These are phyloP conservation scores for Hypomontagnella monticulosa DNA, from an alignment of 495 filamentous ascomycete species.

Conservation along the genomic window DNA sequence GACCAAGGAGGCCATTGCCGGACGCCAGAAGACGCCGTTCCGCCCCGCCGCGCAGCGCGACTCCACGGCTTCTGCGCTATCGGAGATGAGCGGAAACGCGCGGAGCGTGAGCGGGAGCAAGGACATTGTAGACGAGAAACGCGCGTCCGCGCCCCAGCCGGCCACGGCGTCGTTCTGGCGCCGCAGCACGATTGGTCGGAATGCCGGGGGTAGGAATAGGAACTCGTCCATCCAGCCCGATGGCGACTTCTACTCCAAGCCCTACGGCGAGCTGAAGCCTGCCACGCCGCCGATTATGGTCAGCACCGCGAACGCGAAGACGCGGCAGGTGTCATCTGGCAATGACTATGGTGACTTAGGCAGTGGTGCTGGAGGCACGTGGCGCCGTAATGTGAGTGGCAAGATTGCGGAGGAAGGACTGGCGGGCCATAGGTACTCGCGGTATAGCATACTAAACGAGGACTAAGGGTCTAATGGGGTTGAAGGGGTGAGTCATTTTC, in stretches of 20 bases:
- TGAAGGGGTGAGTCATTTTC: background rate
- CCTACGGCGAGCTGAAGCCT: slow-evolving; percentile 59
- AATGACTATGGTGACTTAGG: slow-evolving; percentile 69
- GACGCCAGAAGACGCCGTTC: slow-evolving; percentile 45
- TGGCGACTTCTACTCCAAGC: slow-evolving; percentile 61
- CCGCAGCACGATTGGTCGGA: slow-evolving; percentile 43
- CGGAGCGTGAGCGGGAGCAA: slow-evolving; percentile 46
- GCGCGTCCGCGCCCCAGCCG: slow-evolving; percentile 5
- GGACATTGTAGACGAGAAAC: slow-evolving; percentile 47
- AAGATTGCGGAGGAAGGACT: slow-evolving; percentile 85
- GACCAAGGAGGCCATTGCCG: slow-evolving; percentile 22
- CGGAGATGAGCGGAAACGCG: slow-evolving; percentile 55
- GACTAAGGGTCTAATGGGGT: slow-evolving; percentile 19
- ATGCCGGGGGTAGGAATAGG: slow-evolving; percentile 43
- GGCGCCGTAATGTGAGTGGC: slow-evolving; percentile 77
- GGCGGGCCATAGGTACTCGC: slow-evolving; percentile 37
- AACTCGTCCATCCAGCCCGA: slow-evolving; percentile 62
- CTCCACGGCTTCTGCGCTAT: slow-evolving; percentile 45
- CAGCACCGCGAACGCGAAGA: slow-evolving; percentile 26
- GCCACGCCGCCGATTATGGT: slow-evolving; percentile 60
- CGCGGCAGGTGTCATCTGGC: slow-evolving; percentile 61
- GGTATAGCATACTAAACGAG: slow-evolving; percentile 49
- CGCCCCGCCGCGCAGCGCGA: slow-evolving; percentile 27
- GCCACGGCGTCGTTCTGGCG: slow-evolving; percentile 32
- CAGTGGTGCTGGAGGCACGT: slow-evolving; percentile 44